Evolutionary conservation across 2,329 filamentous ascomycete genomes (phyloP).

Genomic region (Catunica adiposa): DNA sequence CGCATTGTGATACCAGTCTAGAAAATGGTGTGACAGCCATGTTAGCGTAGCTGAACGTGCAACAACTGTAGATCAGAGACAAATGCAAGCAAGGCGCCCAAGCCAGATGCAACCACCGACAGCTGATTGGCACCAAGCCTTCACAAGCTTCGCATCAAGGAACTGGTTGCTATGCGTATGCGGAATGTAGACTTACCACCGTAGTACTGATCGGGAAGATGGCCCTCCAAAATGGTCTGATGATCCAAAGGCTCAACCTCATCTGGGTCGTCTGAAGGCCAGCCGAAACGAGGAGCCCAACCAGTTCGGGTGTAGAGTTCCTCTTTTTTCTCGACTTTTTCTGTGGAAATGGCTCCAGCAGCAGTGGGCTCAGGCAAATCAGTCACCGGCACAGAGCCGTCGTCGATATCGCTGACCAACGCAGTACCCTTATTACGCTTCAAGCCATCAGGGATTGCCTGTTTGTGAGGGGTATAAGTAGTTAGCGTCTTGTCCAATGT

Average conservation of each 20-base stretch:
- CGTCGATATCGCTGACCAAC: conserved; percentile 61
- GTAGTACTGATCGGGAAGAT: conserved; percentile 76
- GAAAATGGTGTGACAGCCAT: conserved; percentile 8
- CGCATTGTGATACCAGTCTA: conserved; percentile 96
- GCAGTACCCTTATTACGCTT: conserved; percentile 49
- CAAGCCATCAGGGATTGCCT: conserved; percentile 50
- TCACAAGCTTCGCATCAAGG: background rate
- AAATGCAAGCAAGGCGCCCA: background rate
- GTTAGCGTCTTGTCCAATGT: background rate
- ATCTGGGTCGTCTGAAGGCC: conserved; percentile 40
- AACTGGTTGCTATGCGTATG: background rate
- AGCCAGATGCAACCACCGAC: background rate
- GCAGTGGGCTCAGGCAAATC: conserved; percentile 63
- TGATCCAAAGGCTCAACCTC: conserved; percentile 66
- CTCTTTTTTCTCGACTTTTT: conserved; percentile 37
- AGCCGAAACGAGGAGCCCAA: conserved; percentile 78
- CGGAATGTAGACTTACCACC: conserved; percentile 41
- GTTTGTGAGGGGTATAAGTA: background rate
- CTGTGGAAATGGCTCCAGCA: conserved; percentile 44
- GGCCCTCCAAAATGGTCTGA: conserved; percentile 69
- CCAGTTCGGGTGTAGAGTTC: conserved; percentile 41
- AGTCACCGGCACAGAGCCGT: conserved; percentile 47
- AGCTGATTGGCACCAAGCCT: background rate
- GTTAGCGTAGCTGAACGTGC: conserved; percentile 2
- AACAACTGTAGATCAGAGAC: background rate